Evolutionary conservation across 192 early-diverging fungal genomes (phyloP).

Genomic region (Phycomyces blakesleeanus): DNA sequence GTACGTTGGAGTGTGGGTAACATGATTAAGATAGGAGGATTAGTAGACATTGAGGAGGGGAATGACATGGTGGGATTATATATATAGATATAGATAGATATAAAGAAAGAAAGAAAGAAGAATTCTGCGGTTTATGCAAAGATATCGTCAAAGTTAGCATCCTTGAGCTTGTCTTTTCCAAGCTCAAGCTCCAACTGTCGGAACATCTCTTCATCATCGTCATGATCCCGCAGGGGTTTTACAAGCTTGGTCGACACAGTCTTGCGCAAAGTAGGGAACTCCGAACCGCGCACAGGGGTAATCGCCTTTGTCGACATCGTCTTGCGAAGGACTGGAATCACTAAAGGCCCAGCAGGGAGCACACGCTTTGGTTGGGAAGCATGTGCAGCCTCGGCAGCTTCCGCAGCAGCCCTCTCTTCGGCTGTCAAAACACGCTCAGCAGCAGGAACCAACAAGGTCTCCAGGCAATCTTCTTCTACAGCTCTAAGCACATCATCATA

Average conservation of each 20-base stretch:
- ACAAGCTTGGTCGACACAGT: not conserved
- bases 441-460: constrained; percentile 16
- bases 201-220: constrained; percentile 28
- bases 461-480: constrained; percentile 18
- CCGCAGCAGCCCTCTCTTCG: constrained; percentile 13
- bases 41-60: too few relatives aligned
- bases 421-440: constrained; percentile 8
- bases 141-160: not conserved
- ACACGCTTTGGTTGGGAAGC: constrained; percentile 3
- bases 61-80: too few relatives aligned
- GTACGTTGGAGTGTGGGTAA: too few relatives aligned
- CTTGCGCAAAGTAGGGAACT: too few relatives aligned
- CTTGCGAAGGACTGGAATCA: constrained; percentile 7
- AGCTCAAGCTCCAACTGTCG: constrained; percentile 24
- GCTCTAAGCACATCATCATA: constrained; percentile 14
- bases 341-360: constrained; percentile 15
- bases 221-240: constrained; percentile 5
- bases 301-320: not conserved
- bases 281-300: too few relatives aligned
- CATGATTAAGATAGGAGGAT: too few relatives aligned
- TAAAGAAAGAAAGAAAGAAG: too few relatives aligned
- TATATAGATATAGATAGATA: too few relatives aligned
- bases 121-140: too few relatives aligned
- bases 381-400: constrained; percentile 11
- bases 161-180: constrained; percentile 8